These are phyloP conservation scores for Malus asiatica DNA, from an alignment of 306 rosid species.

Conservation along the genomic window DNA sequence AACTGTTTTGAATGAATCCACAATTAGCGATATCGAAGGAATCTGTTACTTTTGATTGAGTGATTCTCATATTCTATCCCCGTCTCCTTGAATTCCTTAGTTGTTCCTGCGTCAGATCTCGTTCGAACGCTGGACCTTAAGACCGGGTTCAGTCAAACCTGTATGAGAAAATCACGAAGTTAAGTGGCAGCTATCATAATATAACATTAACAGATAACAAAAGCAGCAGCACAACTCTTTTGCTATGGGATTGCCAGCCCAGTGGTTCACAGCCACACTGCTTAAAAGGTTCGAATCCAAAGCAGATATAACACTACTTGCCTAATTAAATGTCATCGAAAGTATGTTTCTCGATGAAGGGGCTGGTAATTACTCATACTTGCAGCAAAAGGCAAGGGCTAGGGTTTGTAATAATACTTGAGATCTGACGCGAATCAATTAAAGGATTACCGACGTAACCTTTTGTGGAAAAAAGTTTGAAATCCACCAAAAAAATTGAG, in stretches of 20 bases:
- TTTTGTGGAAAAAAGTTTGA: too few relatives aligned
- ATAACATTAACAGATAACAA: background rate
- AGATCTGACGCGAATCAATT: too few relatives aligned
- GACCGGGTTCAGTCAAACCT: constrained; percentile 76
- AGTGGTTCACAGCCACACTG: constrained; percentile 73
- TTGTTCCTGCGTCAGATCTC: constrained; percentile 12
- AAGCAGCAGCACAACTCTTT: constrained; percentile 44
- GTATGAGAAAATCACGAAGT: constrained; percentile 21
- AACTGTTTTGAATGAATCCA: too few relatives aligned
- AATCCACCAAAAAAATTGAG: too few relatives aligned
- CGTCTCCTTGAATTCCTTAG: too few relatives aligned
- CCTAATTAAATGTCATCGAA: constrained; percentile 70
- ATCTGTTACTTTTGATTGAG: too few relatives aligned
- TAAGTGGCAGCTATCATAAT: constrained; percentile 1
- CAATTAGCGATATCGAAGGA: too few relatives aligned
- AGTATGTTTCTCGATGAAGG: constrained; percentile 54
- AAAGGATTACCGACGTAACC: too few relatives aligned
- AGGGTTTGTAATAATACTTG: background rate
- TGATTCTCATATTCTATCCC: too few relatives aligned
- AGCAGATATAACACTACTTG: constrained; percentile 80
- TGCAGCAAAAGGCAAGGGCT: too few relatives aligned
- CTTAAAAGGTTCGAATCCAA: constrained; percentile 89
- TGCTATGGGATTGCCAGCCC: constrained; percentile 88
- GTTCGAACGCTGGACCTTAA: constrained; percentile 46
- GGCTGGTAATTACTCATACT: constrained; percentile 5